These are phyloP conservation scores for Xanthoconium stramineum DNA, from an alignment of 768 basidiomycete genomes.

Conservation along the genomic window DNA sequence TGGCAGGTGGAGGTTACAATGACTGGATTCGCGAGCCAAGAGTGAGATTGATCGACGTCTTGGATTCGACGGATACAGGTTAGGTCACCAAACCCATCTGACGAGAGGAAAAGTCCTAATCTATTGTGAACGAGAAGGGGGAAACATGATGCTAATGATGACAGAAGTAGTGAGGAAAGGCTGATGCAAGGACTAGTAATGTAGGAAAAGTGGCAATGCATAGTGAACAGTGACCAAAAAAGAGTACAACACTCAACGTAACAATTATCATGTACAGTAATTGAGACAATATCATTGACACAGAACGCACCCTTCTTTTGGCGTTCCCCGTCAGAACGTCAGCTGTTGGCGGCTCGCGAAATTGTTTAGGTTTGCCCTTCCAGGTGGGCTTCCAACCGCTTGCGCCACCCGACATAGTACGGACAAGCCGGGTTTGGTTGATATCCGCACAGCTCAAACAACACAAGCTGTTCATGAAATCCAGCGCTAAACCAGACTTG, in stretches of 20 bases:
- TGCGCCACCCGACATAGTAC: conserved; percentile 65
- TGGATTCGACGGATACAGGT: background rate
- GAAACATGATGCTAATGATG: conserved; percentile 2
- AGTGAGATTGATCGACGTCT: conserved; percentile 3
- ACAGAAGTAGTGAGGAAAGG: background rate
- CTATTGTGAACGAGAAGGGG: conserved; percentile 2
- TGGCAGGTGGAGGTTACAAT: conserved; percentile 8
- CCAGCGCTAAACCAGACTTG: conserved; percentile 80
- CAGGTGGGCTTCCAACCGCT: conserved; percentile 49
- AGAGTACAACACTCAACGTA: conserved; percentile 17
- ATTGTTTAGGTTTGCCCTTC: conserved; percentile 25
- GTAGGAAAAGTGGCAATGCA: conserved; percentile 10
- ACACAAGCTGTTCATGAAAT: conserved; percentile 73
- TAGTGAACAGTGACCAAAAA: background rate
- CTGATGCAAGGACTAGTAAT: conserved; percentile 1
- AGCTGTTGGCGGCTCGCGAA: conserved; percentile 3
- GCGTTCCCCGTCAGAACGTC: conserved; percentile 6
- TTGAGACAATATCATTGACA: conserved; percentile 6
- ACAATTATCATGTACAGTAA: conserved; percentile 24
- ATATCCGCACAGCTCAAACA: conserved; percentile 73
- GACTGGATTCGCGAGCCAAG: background rate
- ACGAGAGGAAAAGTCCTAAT: background rate
- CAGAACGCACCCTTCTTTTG: conserved; percentile 10
- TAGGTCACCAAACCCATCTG: background rate
- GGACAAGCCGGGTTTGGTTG: conserved; percentile 56